Base-by-base conservation (phyloP, 768 basidiomycete species). In the Trametes cinnabarina region DNA sequence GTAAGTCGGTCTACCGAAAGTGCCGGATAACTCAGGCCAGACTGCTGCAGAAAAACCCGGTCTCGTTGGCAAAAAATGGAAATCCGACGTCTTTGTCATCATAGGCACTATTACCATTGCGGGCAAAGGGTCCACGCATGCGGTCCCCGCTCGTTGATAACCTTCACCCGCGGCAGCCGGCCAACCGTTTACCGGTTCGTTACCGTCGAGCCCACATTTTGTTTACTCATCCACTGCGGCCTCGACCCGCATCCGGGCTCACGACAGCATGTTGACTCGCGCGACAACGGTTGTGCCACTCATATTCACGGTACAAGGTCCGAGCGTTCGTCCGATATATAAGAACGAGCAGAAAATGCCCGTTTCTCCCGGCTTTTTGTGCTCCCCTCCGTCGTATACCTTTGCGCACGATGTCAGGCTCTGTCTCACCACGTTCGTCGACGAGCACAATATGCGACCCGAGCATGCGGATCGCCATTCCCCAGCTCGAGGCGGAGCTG, bases 401-500 rank as follows among this genome's bases (percentile, higher is more conserved):
- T 47, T 10, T 22, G 19, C 25, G 44, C 17, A 26, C 35, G 44
- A 58, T 58, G 57, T 52, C 57, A 22, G 50, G 51, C 43, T 37
- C 57, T 23, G 37, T 52, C 51, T 47, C 60, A 15, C 55, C 55
- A 7, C 55, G 44, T 11, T 61, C 60, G 11, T 56, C 60, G 22
- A 57, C 62, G 28, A 51, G 47, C 39, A 63, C 62, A 10, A 22
- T 57, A 35, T 54, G 39, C 58, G 58, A 58, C n/a, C 56, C 56
- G 12, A 58, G 32, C 32, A 28, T 44, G 30, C 39, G 20, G 32
- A 30, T 28, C 9, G 14, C 40, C 43, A 35, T 26, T 20, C 41
- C 57, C 20, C 47, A 51, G 35, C 41, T 63, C 4, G 58, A 63
- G 42, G 55, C 60, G 32, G 58, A 63, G 34, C 44, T 58, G 19